These are phyloP conservation scores for Aspergillus sp. DNA, from an alignment of 2,329 filamentous ascomycete species.

Conservation along the genomic window DNA sequence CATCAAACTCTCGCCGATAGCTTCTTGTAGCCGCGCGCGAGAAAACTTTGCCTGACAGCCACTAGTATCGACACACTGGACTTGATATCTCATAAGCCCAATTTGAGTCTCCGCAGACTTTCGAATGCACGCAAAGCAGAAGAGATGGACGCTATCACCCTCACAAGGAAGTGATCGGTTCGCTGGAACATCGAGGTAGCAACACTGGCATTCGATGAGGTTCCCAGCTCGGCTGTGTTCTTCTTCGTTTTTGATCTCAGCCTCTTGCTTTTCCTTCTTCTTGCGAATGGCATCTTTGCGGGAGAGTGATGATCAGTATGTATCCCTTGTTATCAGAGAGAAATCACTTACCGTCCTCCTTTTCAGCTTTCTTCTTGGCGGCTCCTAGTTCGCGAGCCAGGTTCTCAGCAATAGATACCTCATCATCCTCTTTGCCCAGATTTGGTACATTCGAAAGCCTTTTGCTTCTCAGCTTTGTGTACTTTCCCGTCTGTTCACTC, in stretches of 20 bases:
- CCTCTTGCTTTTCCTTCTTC: conserved; percentile 25
- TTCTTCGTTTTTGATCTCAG: conserved; percentile 39
- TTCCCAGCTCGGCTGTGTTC: conserved; percentile 50
- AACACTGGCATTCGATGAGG: conserved; percentile 70
- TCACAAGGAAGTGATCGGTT: conserved; percentile 71
- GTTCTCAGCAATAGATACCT: not conserved
- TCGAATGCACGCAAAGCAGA: conserved; percentile 68
- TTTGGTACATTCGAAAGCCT: conserved; percentile 3
- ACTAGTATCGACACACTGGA: conserved; percentile 70
- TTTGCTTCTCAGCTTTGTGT: conserved; percentile 21
- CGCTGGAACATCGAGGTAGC: conserved; percentile 65
- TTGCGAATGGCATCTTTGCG: conserved; percentile 16
- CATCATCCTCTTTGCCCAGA: not conserved
- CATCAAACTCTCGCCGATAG: conserved; percentile 60
- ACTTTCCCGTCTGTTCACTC: conserved; percentile 15
- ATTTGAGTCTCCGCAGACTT: conserved; percentile 68
- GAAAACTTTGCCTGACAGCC: conserved; percentile 66
- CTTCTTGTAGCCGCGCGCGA: conserved; percentile 54
- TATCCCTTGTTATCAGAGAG: not conserved
- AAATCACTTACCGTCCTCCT: conserved; percentile 19
- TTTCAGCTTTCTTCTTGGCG: conserved; percentile 28
- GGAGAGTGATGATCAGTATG: conserved; percentile 5
- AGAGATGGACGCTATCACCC: conserved; percentile 61
- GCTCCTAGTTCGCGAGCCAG: conserved; percentile 28
- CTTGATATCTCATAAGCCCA: conserved; percentile 66